Evolutionary conservation across 805 yeast genomes (phyloP).

Genomic region (Kluyveromyces nonfermentans): DNA sequence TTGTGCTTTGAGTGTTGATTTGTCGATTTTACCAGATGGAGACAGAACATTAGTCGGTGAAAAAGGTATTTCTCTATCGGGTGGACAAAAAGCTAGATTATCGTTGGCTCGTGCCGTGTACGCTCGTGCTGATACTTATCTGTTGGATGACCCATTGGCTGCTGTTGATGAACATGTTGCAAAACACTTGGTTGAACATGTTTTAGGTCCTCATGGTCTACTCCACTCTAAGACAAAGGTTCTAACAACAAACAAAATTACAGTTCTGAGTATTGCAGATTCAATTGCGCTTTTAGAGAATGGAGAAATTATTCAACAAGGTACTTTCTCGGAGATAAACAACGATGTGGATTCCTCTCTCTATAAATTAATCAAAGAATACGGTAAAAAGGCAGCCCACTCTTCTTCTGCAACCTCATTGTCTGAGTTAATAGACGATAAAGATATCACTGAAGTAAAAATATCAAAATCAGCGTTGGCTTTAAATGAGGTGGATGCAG

Average conservation of each 20-base stretch:
- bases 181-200: constrained; percentile 70
- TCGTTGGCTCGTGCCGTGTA: constrained; percentile 94
- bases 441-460: constrained; percentile 8
- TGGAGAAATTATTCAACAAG: constrained; percentile 61
- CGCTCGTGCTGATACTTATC: constrained; percentile 82
- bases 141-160: constrained; percentile 86
- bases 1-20: constrained; percentile 77
- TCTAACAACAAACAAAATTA: constrained; percentile 79
- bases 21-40: constrained; percentile 75
- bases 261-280: constrained; percentile 70
- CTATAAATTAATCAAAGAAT: constrained; percentile 48
- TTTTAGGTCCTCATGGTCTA: constrained; percentile 73
- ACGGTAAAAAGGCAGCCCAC: constrained; percentile 40
- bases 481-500: constrained; percentile 19
- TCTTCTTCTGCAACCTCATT: constrained; percentile 7
- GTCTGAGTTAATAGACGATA: constrained; percentile 6
- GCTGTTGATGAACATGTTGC: constrained; percentile 99
- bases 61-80: constrained; percentile 91
- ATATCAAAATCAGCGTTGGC: constrained; percentile 26
- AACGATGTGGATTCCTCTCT: constrained; percentile 39
- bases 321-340: constrained; percentile 44
- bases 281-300: constrained; percentile 58
- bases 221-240: constrained; percentile 64
- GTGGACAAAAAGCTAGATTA: constrained; percentile 96
- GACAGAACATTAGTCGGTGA: constrained; percentile 93